Base-by-base conservation (phyloP, 345 rosid species). In the Rhizophora apiculata region DNA sequence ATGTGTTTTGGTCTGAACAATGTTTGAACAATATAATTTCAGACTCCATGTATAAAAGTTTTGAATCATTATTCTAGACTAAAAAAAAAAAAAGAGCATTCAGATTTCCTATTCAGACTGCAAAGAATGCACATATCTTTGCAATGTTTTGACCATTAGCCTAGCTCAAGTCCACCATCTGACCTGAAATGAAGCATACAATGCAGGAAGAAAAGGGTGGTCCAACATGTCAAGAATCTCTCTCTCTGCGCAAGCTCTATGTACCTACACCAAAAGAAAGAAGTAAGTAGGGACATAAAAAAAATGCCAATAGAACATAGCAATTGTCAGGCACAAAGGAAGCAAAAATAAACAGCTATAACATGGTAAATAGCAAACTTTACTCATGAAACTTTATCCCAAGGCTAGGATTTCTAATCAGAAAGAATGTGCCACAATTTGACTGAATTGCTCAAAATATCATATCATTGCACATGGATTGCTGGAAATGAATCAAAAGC, bases 161-260 rank as follows among this genome's bases (percentile, higher is more conserved):
- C 36, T 20, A 64, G 19, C 6, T 59, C 18, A 13, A 21, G 66
- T 20, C 39, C 48, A 64, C 27, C 57, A 49, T 52, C 68, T 30
- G 46, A 93, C 97, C 98, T 88, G 98, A 82, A 91, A 94, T 62
- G 98, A 94, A 84, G 98, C 98, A 74, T 94, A 94, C 30, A 94
- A 76, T 63, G 98, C 97, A 55, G 98, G 98, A 78, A 94, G 95
- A 72, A 94, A 94, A 77, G 98, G 97, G 75, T 94, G 98, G 82
- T 94, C 98, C 83, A 94, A 85, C 86, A 87, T 79, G 73, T 94
- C 96, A 0, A 94, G 97, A 71, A 94, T 91, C 67, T 91, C 95
- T 66, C 98, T 82, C 81, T 94, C 98, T 68, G 98, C 93, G 70
- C 97, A 88, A 60, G 97, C 98, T 82, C 98, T 91, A 72, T 94